Evolutionary conservation across 2,329 filamentous ascomycete species (phyloP), one percentile per base, ranked within the genome.

Genomic region (Fusarium tupiense): DNA sequence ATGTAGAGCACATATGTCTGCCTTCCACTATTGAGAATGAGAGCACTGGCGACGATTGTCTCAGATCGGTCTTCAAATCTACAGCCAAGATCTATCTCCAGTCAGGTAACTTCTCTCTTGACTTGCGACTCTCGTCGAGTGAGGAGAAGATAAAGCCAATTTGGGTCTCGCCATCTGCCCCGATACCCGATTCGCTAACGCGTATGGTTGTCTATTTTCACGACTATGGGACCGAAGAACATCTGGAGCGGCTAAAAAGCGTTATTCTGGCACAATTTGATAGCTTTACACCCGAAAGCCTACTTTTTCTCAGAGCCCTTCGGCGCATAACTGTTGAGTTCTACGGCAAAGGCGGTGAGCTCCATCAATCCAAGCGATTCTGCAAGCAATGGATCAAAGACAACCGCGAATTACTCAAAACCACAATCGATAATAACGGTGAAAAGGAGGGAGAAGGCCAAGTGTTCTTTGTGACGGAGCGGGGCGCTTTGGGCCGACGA

Each of bases 401-500:
- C 13, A 3, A 29, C 9, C 20, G 46, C 4, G 26, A 12, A 49
- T 12, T 31, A 49, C 46, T 49, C 9, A 11, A 31, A 22, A 1
- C 6, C 4, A 22, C 9, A 0, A 8, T 22, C 20, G 1, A 16
- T 8, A 8, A 11, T 6, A 13, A 47, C 13, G 20, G 3, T 12
- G 26, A 22, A 22, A 2, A 10, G 1, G 1, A 29, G 0, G 46
- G 0, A 29, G 3, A 49, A 29, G 9, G 9, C 0, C 4, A 5
- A 49, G 0, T 29, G 13, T 49, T 22, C 3, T 7, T 3, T 11
- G 2, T 49, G 2, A 11, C 3, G 9, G 13, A 6, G 6, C 26
- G 13, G 26, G 26, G 19, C 6, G 20, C 46, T 0, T 2, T 3
- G 6, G 26, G 26, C 6, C 6, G 20, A 11, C 5, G 26, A 22